These are phyloP conservation scores for Apiospora sp. DNA, from an alignment of 2,329 filamentous ascomycete genomes.

Conservation along the genomic window DNA sequence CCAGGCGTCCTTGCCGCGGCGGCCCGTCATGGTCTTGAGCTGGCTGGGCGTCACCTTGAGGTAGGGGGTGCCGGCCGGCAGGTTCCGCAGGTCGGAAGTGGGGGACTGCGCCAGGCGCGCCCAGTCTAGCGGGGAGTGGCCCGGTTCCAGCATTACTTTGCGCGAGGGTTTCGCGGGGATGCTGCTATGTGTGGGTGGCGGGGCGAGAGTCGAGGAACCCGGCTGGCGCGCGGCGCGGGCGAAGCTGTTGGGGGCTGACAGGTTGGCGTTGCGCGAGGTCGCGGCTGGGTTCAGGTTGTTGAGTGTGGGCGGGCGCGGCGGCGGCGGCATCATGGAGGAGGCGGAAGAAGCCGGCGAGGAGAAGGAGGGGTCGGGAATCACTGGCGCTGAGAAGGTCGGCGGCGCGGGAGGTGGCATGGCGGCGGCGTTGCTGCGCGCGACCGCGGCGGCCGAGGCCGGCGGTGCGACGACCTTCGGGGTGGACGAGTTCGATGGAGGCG, in stretches of 20 bases:
- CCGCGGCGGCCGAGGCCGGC: constrained; percentile 37
- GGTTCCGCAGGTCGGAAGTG: constrained; percentile 70
- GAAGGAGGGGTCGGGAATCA: constrained; percentile 26
- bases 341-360: constrained; percentile 28
- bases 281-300: constrained; percentile 32
- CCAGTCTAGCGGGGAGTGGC: constrained; percentile 96
- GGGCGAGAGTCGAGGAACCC: constrained; percentile 55
- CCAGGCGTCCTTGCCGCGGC: constrained; percentile 89
- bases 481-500: constrained; percentile 27
- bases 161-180: constrained; percentile 64
- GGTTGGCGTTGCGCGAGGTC: constrained; percentile 25
- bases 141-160: constrained; percentile 85
- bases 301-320: constrained; percentile 37
- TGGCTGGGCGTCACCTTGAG: constrained; percentile 83
- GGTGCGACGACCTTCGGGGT: not conserved
- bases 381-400: constrained; percentile 26
- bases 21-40: constrained; percentile 80
- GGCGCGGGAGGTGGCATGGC: constrained; percentile 28
- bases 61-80: constrained; percentile 60
- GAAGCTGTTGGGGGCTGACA: constrained; percentile 48
- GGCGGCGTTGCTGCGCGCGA: constrained; percentile 33
- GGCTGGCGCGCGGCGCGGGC: constrained; percentile 40
- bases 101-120: constrained; percentile 75
- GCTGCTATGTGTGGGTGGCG: constrained; percentile 61
- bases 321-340: constrained; percentile 32